phyloP scores from a whole-genome alignment of 2,329 filamentous ascomycete genomes.

The Arthrobotrys sinensis region DNA sequence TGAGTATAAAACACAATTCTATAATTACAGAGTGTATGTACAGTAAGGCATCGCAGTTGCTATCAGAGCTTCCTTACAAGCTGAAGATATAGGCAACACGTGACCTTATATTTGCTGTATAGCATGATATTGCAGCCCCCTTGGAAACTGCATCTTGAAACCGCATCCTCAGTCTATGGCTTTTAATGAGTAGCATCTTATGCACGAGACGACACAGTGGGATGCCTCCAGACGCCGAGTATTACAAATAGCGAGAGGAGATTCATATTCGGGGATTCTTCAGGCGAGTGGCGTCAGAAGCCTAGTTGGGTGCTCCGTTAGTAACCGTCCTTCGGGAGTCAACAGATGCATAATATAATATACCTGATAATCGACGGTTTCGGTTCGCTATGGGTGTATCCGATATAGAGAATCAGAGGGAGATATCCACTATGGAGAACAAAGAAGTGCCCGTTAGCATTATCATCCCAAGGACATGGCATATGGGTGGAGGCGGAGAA shows the following conservation, averaged over 20 bases:
- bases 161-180: slow-evolving; percentile 5
- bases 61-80: not conserved
- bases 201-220: slow-evolving; percentile 35
- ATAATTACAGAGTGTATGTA: slow-evolving; percentile 39
- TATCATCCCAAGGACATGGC: slow-evolving; percentile 23
- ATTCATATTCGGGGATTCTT: slow-evolving; percentile 28
- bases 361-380: slow-evolving; percentile 59
- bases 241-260: slow-evolving; percentile 51
- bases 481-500: slow-evolving; percentile 23
- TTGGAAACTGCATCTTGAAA: slow-evolving; percentile 25
- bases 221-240: slow-evolving; percentile 7
- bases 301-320: slow-evolving; percentile 26
- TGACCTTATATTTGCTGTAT: slow-evolving; percentile 11
- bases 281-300: slow-evolving; percentile 57
- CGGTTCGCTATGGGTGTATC: slow-evolving; percentile 58
- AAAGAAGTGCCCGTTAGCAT: slow-evolving; percentile 30
- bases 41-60: slow-evolving; percentile 16
- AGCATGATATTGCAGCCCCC: not conserved
- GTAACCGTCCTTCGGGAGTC: slow-evolving; percentile 34
- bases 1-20: not conserved
- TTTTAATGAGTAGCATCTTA: not conserved
- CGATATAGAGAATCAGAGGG: slow-evolving; percentile 59
- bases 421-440: slow-evolving; percentile 52
- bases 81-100: slow-evolving; percentile 1
- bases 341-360: slow-evolving; percentile 10